Conservation (phyloP, 495 filamentous ascomycete species). For the Hypoxylon intermedium region DNA sequence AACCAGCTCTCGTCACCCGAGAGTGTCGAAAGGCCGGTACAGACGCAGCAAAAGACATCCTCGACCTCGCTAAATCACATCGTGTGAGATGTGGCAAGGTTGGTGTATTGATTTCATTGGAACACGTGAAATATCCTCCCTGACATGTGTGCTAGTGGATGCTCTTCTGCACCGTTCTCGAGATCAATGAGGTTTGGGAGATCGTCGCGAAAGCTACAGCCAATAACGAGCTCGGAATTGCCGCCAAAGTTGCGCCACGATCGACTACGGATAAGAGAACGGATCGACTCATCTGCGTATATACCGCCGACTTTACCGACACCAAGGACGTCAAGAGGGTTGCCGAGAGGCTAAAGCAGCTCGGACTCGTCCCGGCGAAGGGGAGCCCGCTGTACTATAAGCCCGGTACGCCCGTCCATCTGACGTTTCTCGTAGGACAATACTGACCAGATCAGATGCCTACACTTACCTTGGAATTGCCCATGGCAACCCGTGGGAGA, state of each 20-base stretch:
- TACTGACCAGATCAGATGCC: constrained; percentile 60
- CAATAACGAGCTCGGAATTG: constrained; percentile 68
- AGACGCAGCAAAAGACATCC: constrained; percentile 60
- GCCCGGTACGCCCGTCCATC: constrained; percentile 52
- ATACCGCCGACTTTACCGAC: constrained; percentile 77
- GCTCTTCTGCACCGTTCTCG: constrained; percentile 66
- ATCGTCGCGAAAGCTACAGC: constrained; percentile 67
- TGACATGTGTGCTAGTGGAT: constrained; percentile 66
- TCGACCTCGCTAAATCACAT: constrained; percentile 61
- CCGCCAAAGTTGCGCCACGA: constrained; percentile 71
- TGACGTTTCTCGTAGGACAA: not conserved
- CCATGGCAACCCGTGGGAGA: constrained; percentile 69
- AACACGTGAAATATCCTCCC: not conserved
- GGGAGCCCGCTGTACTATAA: constrained; percentile 77
- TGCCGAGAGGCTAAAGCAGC: constrained; percentile 61
- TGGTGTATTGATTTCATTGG: not conserved
- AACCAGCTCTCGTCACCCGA: constrained; percentile 51
- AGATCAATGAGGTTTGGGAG: constrained; percentile 70
- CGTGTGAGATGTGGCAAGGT: constrained; percentile 70
- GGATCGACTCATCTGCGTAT: constrained; percentile 72
- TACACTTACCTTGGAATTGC: constrained; percentile 75
- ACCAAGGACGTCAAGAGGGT: constrained; percentile 71
- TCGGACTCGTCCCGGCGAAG: constrained; percentile 62
- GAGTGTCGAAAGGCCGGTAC: constrained; percentile 60
- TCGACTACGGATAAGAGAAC: constrained; percentile 42